Evolutionary conservation across 148 eudicot species (phyloP), one percentile per base, ranked within the genome.

Genomic region (Persicaria tinctoria): DNA sequence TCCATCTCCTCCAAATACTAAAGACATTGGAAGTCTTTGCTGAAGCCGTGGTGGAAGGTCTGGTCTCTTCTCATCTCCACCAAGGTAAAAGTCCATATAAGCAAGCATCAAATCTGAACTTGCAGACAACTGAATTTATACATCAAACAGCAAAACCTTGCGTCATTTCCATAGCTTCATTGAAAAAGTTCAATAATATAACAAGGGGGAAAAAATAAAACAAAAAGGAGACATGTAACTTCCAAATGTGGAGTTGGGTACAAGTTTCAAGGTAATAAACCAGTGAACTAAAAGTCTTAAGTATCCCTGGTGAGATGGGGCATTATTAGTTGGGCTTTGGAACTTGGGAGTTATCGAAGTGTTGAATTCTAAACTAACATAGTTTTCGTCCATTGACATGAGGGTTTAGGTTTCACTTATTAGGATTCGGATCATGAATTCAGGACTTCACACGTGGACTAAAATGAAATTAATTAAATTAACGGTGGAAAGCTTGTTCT

Each of bases 51-150:
- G 96, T 79, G 97, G 97, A 79, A 94, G 98, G 79, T 88, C 97
- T 75, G 82, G 81, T 83, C 99, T 89, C 73, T 95, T 95, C 79
- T 95, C 99, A 80, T 95, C 99, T 79, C 97, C 99, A 56, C 99
- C 99, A 70, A 95, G 93, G 83, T 90, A 95, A 79, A 95, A 92
- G 82, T 95, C 99, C 82, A 95, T 84, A 80, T 85, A 87, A 41
- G 90, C 99, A 64, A 95, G 91, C 99, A 92, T 92, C 79, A 94
- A 80, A 80, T 95, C 99, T 72, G 94, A 79, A 80, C 91, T 89
- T 74, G 97, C 89, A 79, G 97, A 86, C 56, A 95, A 85, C 99
- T 76, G 73, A 49, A 66, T 18, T 50, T 17, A 51, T 16, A 70
- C 51, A n/a, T 70, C 53, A 70, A 70, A 70, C 10, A 70, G 68